These are phyloP conservation scores for Chrysanthemum seticuspe DNA, from an alignment of 129 eudicot species.

Conservation along the genomic window DNA sequence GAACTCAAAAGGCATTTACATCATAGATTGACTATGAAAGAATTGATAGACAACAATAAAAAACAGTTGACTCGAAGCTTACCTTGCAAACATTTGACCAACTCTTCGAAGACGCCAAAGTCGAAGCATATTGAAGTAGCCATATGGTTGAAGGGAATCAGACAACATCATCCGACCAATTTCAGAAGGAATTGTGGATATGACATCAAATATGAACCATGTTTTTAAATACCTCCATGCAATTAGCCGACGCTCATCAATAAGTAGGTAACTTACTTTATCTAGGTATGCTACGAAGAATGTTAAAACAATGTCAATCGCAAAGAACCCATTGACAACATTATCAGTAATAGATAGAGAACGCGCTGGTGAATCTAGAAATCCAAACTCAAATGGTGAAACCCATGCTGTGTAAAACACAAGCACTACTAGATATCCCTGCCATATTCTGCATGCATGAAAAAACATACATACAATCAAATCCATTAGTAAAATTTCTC, in stretches of 20 bases:
- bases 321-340: slow-evolving; percentile 46
- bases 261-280: slow-evolving; percentile 35
- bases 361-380: slow-evolving; percentile 32
- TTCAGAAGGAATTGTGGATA: slow-evolving; percentile 72
- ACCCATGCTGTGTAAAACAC: slow-evolving; percentile 62
- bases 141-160: slow-evolving; percentile 41
- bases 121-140: slow-evolving; percentile 70
- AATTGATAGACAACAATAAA: not conserved
- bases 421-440: slow-evolving; percentile 43
- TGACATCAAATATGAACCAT: slow-evolving; percentile 58
- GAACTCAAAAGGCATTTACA: not conserved
- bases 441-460: slow-evolving; percentile 40
- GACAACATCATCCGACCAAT: slow-evolving; percentile 53
- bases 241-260: slow-evolving; percentile 44
- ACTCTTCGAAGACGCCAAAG: slow-evolving; percentile 86
- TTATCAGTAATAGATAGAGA: slow-evolving; percentile 38
- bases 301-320: slow-evolving; percentile 43
- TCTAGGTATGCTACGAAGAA: slow-evolving; percentile 56
- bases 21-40: not conserved
- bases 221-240: slow-evolving; percentile 58
- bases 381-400: slow-evolving; percentile 57
- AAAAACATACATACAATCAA: not conserved
- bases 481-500: not conserved
- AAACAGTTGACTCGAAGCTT: not conserved
- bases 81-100: slow-evolving; percentile 67